A percentile compares a stretch with the other conserved stretches of the same genome.
Evolutionary conservation across 2,329 filamentous ascomycete genomes (phyloP).

Genomic region (Stagonosporopsis vannaccii): DNA sequence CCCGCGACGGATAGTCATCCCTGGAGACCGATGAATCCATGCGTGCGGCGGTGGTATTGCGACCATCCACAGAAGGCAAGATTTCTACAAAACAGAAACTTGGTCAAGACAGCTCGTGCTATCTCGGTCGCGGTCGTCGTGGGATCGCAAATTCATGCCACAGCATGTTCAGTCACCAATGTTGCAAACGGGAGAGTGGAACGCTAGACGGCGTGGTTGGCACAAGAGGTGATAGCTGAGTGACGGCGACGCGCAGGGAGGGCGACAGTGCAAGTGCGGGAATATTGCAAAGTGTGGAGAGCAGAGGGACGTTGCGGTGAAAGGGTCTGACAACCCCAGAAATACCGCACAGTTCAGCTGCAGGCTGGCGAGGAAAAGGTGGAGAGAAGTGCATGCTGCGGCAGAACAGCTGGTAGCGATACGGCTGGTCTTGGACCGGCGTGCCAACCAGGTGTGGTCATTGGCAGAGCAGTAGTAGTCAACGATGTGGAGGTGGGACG

Average conservation of each 20-base stretch:
- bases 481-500: conserved; percentile 29
- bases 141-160: conserved; percentile 24
- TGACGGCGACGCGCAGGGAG: conserved; percentile 1
- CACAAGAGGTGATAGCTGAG: background rate
- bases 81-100: background rate
- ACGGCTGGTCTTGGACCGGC: conserved; percentile 21
- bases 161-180: conserved; percentile 34
- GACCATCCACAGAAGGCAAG: conserved; percentile 23
- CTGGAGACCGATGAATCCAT: conserved; percentile 34
- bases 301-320: conserved; percentile 26
- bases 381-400: conserved; percentile 26
- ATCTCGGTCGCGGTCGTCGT: conserved; percentile 40
- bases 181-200: background rate
- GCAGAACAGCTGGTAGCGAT: conserved; percentile 21
- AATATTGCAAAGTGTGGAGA: conserved; percentile 1
- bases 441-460: conserved; percentile 20
- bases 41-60: conserved; percentile 20
- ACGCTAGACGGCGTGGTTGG: background rate
- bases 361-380: conserved; percentile 24
- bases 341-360: conserved; percentile 30
- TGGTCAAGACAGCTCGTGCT: conserved; percentile 16
- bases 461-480: conserved; percentile 23
- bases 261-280: conserved; percentile 5
- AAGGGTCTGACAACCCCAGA: conserved; percentile 29
- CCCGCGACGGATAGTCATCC: conserved; percentile 36